These are phyloP conservation scores for Rauvolfia tetraphylla DNA, from an alignment of 257 asterid genomes.

Conservation along the genomic window DNA sequence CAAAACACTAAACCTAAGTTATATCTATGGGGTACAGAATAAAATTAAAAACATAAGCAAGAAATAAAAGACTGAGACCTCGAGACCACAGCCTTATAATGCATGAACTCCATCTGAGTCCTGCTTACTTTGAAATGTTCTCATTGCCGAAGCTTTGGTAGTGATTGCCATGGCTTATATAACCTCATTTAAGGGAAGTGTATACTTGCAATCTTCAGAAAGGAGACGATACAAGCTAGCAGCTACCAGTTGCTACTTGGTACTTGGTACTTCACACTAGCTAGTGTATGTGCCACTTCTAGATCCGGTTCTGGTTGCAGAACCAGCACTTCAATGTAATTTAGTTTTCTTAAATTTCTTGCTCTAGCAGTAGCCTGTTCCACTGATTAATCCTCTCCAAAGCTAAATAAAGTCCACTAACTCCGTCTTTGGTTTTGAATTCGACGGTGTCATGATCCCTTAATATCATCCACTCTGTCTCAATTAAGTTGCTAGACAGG, in stretches of 20 bases:
- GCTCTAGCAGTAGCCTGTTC: not conserved
- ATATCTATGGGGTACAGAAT: not conserved
- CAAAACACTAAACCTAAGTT: not conserved
- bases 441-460: not conserved
- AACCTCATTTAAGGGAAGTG: too few species aligned
- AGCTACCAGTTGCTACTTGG: too few species aligned
- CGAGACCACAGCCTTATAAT: not conserved
- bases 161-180: not conserved
- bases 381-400: not conserved
- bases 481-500: not conserved
- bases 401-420: not conserved
- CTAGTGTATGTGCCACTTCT: too few species aligned
- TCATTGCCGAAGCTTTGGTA: not conserved
- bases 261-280: too few species aligned
- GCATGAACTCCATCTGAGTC: not conserved
- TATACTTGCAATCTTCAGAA: too few species aligned
- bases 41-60: not conserved
- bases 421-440: not conserved
- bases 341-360: not conserved
- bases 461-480: not conserved
- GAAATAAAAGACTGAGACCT: not conserved
- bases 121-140: not conserved
- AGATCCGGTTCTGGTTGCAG: not conserved
- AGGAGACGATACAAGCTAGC: too few species aligned
- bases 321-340: not conserved